Evolutionary conservation across 805 yeast genomes (phyloP).

Genomic region (Saturnispora diversa): DNA sequence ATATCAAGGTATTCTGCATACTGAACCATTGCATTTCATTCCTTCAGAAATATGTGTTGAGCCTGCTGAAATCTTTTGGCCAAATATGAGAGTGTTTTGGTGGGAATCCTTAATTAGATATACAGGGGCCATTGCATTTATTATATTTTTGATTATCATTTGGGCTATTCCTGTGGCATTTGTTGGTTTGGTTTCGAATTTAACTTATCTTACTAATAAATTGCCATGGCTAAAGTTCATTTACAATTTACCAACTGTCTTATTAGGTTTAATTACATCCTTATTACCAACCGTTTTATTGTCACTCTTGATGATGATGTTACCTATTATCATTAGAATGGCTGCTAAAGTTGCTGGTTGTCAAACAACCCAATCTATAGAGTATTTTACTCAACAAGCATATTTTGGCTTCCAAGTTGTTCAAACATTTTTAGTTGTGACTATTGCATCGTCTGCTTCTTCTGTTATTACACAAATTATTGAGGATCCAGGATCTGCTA

Average conservation of each 20-base stretch:
- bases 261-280: slow-evolving; percentile 61
- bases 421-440: slow-evolving; percentile 64
- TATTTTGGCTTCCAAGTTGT: slow-evolving; percentile 64
- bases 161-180: slow-evolving; percentile 79
- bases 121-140: slow-evolving; percentile 43
- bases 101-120: slow-evolving; percentile 61
- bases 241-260: slow-evolving; percentile 41
- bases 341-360: slow-evolving; percentile 58
- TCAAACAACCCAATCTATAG: slow-evolving; percentile 49
- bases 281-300: slow-evolving; percentile 60
- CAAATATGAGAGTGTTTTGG: slow-evolving; percentile 70
- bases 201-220: slow-evolving; percentile 52
- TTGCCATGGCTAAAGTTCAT: slow-evolving; percentile 49
- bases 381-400: slow-evolving; percentile 56
- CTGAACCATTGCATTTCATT: slow-evolving; percentile 53
- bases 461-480: slow-evolving; percentile 57
- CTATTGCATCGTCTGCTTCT: slow-evolving; percentile 64
- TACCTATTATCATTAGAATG: slow-evolving; percentile 56
- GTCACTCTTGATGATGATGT: slow-evolving; percentile 54
- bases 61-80: slow-evolving; percentile 60
- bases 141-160: slow-evolving; percentile 46
- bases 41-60: slow-evolving; percentile 58
- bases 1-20: slow-evolving; percentile 53
- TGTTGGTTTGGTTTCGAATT: slow-evolving; percentile 66
- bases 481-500: slow-evolving; percentile 48